A percentile compares a stretch with the other conserved stretches of the same genome.
phyloP scores from a whole-genome alignment of 192 early-diverging fungal genomes.

The Linnemannia hyalina region DNA sequence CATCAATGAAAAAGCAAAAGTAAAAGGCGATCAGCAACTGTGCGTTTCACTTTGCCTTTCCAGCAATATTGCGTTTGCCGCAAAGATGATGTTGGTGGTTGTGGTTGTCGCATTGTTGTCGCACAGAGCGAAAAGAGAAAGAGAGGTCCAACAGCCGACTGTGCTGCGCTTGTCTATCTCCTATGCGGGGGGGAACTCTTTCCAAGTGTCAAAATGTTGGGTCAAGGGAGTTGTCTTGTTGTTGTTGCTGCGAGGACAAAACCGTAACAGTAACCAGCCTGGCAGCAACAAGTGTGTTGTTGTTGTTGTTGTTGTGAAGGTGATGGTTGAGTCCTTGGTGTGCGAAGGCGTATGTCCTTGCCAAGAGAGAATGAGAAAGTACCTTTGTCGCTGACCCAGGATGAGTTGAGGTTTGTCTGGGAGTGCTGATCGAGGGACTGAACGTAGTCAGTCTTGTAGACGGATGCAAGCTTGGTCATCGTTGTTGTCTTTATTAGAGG shows the following conservation, averaged over 20 bases:
- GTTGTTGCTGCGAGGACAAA: too few relatives aligned
- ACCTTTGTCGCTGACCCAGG: slow-evolving; percentile 75
- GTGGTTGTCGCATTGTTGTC: neutral
- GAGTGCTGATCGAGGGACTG: slow-evolving; percentile 67
- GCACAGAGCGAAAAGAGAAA: too few relatives aligned
- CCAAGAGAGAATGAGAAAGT: neutral
- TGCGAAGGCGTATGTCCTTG: neutral
- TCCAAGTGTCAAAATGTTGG: too few relatives aligned
- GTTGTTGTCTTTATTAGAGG: neutral
- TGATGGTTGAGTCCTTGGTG: too few relatives aligned
- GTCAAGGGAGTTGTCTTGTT: too few relatives aligned
- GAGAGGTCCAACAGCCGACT: too few relatives aligned
- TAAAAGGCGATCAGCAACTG: slow-evolving; percentile 8
- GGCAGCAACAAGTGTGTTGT: neutral
- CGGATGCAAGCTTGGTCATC: slow-evolving; percentile 52
- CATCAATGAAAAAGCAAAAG: slow-evolving; percentile 4
- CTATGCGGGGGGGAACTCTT: too few relatives aligned
- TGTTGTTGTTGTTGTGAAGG: neutral
- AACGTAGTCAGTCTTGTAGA: slow-evolving; percentile 57
- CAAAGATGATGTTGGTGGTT: neutral
- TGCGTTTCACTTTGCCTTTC: neutral
- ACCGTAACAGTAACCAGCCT: too few relatives aligned
- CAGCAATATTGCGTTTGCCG: neutral
- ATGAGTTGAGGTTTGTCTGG: slow-evolving; percentile 72
- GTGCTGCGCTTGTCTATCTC: too few relatives aligned